Conservation (phyloP, 495 filamentous ascomycete genomes). For the Penicillium alfredii region DNA sequence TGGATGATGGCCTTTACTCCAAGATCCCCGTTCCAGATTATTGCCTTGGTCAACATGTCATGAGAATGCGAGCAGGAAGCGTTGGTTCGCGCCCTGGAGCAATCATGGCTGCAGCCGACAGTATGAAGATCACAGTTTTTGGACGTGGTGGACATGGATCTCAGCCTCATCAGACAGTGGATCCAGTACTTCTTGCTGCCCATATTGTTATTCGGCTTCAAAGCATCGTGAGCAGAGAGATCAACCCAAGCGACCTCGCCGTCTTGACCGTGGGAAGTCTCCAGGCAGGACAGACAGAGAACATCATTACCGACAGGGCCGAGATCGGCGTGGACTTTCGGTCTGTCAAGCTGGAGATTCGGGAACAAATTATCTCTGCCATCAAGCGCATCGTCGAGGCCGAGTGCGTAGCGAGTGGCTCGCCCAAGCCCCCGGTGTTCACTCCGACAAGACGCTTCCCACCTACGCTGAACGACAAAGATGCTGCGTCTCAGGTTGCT, state of each 20-base stretch:
- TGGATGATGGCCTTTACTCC: conserved; percentile 46
- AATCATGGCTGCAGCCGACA: conserved; percentile 46
- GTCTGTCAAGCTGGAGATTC: conserved; percentile 32
- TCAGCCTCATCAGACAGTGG: conserved; percentile 44
- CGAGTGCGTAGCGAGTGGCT: conserved; percentile 44
- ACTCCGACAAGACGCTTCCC: conserved; percentile 41
- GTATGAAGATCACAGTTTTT: conserved; percentile 45
- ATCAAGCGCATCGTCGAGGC: conserved; percentile 47
- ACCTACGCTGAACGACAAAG: conserved; percentile 36
- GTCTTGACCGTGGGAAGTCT: conserved; percentile 49
- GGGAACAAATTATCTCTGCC: conserved; percentile 34
- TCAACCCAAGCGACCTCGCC: conserved; percentile 41
- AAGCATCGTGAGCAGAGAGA: conserved; percentile 45
- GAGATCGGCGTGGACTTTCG: conserved; percentile 45
- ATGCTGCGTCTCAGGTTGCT: conserved; percentile 22
- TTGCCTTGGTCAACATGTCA: conserved; percentile 48
- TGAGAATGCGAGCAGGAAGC: conserved; percentile 40
- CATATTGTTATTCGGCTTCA: conserved; percentile 46
- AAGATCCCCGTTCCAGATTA: conserved; percentile 46
- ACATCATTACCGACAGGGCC: conserved; percentile 46
- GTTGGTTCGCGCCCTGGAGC: conserved; percentile 34
- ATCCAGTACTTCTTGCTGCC: conserved; percentile 46
- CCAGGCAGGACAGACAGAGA: conserved; percentile 48
- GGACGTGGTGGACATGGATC: conserved; percentile 50
- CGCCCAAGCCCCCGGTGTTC: conserved; percentile 39